Conservation (phyloP, 1,139 yeast genomes). For the Hemisphaericaspora lyxosophila region DNA sequence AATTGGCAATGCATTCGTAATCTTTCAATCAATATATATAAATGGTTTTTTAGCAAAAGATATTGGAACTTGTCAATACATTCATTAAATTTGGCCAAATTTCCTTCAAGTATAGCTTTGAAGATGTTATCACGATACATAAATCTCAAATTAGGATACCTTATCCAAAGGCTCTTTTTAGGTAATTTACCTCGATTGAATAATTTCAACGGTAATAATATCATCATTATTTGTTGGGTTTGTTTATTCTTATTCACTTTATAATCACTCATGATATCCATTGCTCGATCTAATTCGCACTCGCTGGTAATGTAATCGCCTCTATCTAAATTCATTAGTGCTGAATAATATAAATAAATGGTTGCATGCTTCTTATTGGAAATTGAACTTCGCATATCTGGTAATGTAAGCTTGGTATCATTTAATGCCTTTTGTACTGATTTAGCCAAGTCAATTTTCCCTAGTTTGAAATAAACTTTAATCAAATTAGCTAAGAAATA, state of each 20-base stretch:
- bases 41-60: constrained; percentile 56
- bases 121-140: constrained; percentile 52
- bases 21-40: constrained; percentile 62
- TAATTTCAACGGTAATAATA: constrained; percentile 57
- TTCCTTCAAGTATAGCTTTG: constrained; percentile 52
- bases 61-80: constrained; percentile 45
- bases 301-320: constrained; percentile 56
- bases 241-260: constrained; percentile 23
- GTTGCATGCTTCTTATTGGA: constrained; percentile 52
- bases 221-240: constrained; percentile 42
- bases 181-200: constrained; percentile 46
- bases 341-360: constrained; percentile 65
- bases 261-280: constrained; percentile 27
- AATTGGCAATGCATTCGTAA: constrained; percentile 54
- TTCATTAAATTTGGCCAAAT: constrained; percentile 49
- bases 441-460: constrained; percentile 73
- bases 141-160: constrained; percentile 41
- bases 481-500: constrained; percentile 73
- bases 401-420: constrained; percentile 46
- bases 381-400: constrained; percentile 52
- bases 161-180: constrained; percentile 35
- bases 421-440: constrained; percentile 74
- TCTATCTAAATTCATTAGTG: constrained; percentile 62
- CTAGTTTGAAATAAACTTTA: constrained; percentile 66
- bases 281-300: constrained; percentile 49